These are phyloP conservation scores for Colletotrichum sp. DNA, from an alignment of 2,329 filamentous ascomycete genomes.

Conservation along the genomic window DNA sequence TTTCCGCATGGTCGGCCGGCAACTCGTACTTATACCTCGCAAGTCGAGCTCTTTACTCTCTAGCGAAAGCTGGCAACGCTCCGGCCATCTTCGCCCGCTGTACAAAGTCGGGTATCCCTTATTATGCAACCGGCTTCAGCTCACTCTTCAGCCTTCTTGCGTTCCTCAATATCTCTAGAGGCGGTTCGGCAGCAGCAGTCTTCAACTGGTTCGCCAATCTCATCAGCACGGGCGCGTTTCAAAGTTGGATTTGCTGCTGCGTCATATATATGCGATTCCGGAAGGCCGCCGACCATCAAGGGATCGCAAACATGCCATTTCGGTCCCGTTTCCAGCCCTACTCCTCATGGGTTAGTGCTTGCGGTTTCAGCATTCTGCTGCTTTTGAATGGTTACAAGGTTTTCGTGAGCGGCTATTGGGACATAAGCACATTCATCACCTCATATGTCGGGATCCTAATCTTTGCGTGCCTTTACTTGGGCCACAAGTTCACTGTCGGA, in stretches of 20 bases:
- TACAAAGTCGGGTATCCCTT: slow-evolving; percentile 40
- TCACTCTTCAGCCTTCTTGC: slow-evolving; percentile 65
- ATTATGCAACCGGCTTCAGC: slow-evolving; percentile 49
- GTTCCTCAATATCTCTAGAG: slow-evolving; percentile 63
- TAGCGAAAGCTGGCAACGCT: slow-evolving; percentile 57
- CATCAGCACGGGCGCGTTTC: slow-evolving; percentile 55
- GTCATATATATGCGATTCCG: slow-evolving; percentile 66
- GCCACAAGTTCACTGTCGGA: slow-evolving; percentile 43
- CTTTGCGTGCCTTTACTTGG: slow-evolving; percentile 63
- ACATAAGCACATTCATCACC: slow-evolving; percentile 64
- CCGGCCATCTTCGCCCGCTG: slow-evolving; percentile 36
- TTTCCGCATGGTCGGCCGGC: slow-evolving; percentile 53
- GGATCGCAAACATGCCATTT: neutral
- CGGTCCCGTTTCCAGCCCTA: neutral
- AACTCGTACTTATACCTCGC: slow-evolving; percentile 62
- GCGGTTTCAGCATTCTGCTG: slow-evolving; percentile 54
- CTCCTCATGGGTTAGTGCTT: neutral
- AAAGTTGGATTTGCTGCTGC: slow-evolving; percentile 58
- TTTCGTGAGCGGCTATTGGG: slow-evolving; percentile 66
- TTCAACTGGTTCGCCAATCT: slow-evolving; percentile 66
- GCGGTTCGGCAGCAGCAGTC: slow-evolving; percentile 54
- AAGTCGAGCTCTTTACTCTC: slow-evolving; percentile 58
- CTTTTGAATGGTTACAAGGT: slow-evolving; percentile 72
- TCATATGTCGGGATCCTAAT: slow-evolving; percentile 69
- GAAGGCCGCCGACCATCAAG: slow-evolving; percentile 39